Conservation (phyloP, 345 rosid species). For the Gossypium longicalyx region DNA sequence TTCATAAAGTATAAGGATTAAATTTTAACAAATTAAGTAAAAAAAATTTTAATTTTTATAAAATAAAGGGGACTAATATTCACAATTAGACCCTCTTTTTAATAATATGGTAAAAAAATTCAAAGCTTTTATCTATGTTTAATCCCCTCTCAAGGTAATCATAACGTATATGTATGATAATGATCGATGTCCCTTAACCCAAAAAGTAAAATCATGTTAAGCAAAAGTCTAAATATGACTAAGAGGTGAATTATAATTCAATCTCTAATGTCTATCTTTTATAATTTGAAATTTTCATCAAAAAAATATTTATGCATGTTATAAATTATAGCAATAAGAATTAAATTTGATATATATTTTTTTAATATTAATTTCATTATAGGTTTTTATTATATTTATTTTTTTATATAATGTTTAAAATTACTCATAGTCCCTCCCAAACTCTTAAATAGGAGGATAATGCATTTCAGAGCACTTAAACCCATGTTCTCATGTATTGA, state of each 20-base stretch:
- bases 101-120: neutral
- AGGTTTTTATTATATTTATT: no score
- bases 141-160: neutral
- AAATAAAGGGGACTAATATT: no score
- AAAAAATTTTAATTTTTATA: neutral
- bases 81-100: neutral
- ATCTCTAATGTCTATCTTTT: neutral
- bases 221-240: neutral
- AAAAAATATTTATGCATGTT: neutral
- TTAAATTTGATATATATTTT: neutral
- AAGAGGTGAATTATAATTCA: neutral
- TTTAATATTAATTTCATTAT: no score
- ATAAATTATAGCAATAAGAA: neutral
- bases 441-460: no score
- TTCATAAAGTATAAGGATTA: accelerated
- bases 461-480: no score
- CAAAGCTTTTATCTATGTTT: neutral
- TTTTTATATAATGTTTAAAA: no score
- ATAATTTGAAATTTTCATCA: neutral
- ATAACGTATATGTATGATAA: neutral
- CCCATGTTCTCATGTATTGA: no score
- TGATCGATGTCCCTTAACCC: neutral
- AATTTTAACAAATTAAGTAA: neutral
- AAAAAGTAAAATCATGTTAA: neutral
- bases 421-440: accelerated